These are phyloP conservation scores for Saturnispora halmiae DNA, from an alignment of 805 yeast genomes.

Conservation along the genomic window DNA sequence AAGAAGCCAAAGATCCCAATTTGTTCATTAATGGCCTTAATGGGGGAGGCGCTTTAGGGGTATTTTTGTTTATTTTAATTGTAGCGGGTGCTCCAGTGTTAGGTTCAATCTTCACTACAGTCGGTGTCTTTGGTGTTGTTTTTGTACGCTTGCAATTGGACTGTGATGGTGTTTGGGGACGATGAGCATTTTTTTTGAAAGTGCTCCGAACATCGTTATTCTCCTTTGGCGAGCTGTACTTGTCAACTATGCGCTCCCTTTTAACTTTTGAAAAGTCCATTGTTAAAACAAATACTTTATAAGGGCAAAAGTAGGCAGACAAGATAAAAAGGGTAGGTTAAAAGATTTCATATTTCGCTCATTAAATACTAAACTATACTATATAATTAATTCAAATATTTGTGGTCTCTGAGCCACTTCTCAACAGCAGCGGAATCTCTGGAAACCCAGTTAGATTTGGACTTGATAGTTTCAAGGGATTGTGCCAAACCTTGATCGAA, in stretches of 20 bases:
- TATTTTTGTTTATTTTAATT: neutral
- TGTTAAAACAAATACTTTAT: neutral
- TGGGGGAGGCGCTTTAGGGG: neutral
- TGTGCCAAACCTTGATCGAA: slow-evolving; percentile 52
- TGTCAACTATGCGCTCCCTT: slow-evolving; percentile 1
- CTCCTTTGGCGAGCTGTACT: neutral
- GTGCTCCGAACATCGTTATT: too few relatives aligned
- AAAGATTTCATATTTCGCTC: too few relatives aligned
- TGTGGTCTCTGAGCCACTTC: slow-evolving; percentile 34
- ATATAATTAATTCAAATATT: slow-evolving; percentile 16
- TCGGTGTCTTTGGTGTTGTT: slow-evolving; percentile 3
- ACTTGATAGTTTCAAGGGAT: slow-evolving; percentile 46
- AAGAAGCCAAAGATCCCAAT: neutral
- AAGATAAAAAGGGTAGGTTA: neutral
- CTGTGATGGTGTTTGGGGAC: neutral
- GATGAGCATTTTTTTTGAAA: slow-evolving; percentile 5
- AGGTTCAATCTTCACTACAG: neutral
- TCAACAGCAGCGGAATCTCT: slow-evolving; percentile 41
- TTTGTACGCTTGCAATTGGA: neutral
- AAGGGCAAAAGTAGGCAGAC: neutral
- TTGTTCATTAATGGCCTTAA: neutral
- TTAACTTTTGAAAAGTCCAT: slow-evolving; percentile 6
- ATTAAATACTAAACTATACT: too few relatives aligned
- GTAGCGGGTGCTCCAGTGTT: slow-evolving; percentile 1
- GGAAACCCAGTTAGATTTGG: slow-evolving; percentile 45